phyloP scores from a whole-genome alignment of 2,329 filamentous ascomycete species.

The Fusarium chlamydosporum region DNA sequence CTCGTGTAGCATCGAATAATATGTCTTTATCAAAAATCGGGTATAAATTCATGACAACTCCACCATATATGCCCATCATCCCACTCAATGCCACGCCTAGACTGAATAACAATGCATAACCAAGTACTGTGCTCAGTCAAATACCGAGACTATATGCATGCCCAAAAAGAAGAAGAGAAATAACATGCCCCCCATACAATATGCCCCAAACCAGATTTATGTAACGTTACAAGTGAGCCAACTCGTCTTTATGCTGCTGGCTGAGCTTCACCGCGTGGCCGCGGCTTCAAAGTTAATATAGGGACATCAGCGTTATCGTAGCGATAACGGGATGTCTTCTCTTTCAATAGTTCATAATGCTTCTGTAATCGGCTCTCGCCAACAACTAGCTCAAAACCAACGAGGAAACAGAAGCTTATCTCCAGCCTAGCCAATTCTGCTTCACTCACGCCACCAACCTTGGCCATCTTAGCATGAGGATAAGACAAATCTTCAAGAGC shows the following conservation, averaged over 20 bases:
- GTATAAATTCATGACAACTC: conserved; percentile 43
- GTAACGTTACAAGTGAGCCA: conserved; percentile 1
- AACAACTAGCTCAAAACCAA: conserved; percentile 84
- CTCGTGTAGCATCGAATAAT: neutral
- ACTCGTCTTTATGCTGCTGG: conserved; percentile 31
- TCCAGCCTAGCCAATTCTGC: conserved; percentile 86
- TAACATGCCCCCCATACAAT: conserved; percentile 12
- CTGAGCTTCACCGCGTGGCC: conserved; percentile 41
- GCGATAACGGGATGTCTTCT: conserved; percentile 49
- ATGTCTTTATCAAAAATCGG: conserved; percentile 29
- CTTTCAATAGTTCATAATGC: conserved; percentile 55
- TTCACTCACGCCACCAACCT: conserved; percentile 89
- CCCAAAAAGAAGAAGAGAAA: conserved; percentile 20
- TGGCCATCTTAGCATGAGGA: conserved; percentile 84
- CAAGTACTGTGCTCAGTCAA: conserved; percentile 29
- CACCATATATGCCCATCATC: conserved; percentile 29
- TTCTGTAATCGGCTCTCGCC: conserved; percentile 52
- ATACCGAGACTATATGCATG: conserved; percentile 19
- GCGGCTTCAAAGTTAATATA: conserved; percentile 48
- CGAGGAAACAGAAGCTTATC: conserved; percentile 88
- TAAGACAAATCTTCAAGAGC: conserved; percentile 93
- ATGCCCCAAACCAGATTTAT: conserved; percentile 21
- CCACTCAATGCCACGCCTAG: conserved; percentile 24
- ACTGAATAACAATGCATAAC: conserved; percentile 35
- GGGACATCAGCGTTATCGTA: conserved; percentile 51